These are phyloP conservation scores for Phaeosphaeriaceae sp. DNA, from an alignment of 2,329 filamentous ascomycete genomes.

Conservation along the genomic window DNA sequence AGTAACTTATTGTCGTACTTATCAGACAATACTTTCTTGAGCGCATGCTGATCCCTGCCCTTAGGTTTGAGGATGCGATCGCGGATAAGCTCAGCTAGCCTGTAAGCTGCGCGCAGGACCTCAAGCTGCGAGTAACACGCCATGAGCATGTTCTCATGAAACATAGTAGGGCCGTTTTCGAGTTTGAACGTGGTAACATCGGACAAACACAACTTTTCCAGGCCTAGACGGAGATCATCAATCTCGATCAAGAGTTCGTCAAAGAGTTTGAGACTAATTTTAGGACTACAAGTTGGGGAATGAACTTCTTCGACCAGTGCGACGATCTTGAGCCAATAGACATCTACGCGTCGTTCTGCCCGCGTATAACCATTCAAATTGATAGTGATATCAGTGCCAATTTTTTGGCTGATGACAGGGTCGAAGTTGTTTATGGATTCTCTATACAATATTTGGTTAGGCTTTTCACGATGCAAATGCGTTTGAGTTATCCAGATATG, in stretches of 20 bases:
- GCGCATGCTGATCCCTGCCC: slow-evolving; percentile 14
- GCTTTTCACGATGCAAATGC: slow-evolving; percentile 11
- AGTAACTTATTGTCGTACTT: slow-evolving; percentile 19
- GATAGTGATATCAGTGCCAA: neutral
- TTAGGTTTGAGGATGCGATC: slow-evolving; percentile 25
- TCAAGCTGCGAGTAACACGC: slow-evolving; percentile 34
- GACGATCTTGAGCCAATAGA: too few species aligned
- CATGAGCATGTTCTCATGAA: slow-evolving; percentile 33
- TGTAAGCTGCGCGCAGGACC: slow-evolving; percentile 20
- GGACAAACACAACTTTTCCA: slow-evolving; percentile 17
- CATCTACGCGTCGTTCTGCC: too few species aligned
- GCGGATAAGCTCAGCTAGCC: slow-evolving; percentile 18
- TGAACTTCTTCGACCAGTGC: too few species aligned
- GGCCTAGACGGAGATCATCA: slow-evolving; percentile 15
- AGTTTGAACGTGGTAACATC: slow-evolving; percentile 7
- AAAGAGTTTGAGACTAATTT: neutral
- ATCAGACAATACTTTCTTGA: slow-evolving; percentile 23
- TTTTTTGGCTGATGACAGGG: neutral
- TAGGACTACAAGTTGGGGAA: neutral
- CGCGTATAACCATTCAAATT: neutral
- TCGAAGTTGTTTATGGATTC: slow-evolving; percentile 2
- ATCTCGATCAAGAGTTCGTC: neutral
- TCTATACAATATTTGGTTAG: slow-evolving; percentile 19
- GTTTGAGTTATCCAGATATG: slow-evolving; percentile 11
- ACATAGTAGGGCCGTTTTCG: slow-evolving; percentile 22